Conservation (phyloP, 177 flowering plant species). For the Vitis hybrid region DNA sequence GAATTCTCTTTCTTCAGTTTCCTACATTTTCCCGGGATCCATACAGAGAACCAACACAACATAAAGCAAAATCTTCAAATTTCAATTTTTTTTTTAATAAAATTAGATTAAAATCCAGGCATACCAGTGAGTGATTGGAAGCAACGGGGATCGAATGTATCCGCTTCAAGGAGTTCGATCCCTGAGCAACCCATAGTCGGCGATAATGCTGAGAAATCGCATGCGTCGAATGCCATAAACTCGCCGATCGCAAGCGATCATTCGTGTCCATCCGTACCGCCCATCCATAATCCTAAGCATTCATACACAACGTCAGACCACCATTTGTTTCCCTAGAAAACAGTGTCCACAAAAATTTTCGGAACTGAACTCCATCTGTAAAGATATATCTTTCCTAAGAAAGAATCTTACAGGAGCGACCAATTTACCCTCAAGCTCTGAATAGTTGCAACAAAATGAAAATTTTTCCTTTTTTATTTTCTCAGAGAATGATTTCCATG, state of each 20-base stretch:
- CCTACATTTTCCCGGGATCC: no score
- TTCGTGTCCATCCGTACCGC: constrained; percentile 94
- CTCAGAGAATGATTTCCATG: neutral
- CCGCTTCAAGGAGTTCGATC: constrained; percentile 90
- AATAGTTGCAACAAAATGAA: neutral
- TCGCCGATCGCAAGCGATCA: constrained; percentile 85
- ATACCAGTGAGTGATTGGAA: constrained; percentile 92
- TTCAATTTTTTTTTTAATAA: neutral
- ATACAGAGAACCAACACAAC: no score
- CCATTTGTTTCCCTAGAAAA: neutral
- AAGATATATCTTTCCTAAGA: no score
- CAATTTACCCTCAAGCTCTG: no score
- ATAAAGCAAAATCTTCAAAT: no score
- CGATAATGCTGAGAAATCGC: constrained; percentile 96
- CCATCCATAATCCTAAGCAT: constrained; percentile 79
- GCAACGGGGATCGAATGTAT: constrained; percentile 94
- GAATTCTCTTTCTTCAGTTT: no score
- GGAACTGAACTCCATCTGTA: no score
- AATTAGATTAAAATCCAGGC: neutral
- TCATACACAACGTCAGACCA: neutral
- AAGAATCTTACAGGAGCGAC: no score
- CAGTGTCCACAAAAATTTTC: no score
- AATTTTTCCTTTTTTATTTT: neutral
- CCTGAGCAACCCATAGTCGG: constrained; percentile 78
- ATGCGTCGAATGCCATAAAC: constrained; percentile 98